Conservation (phyloP, 2,329 filamentous ascomycete species). For the Penicillium sp. region DNA sequence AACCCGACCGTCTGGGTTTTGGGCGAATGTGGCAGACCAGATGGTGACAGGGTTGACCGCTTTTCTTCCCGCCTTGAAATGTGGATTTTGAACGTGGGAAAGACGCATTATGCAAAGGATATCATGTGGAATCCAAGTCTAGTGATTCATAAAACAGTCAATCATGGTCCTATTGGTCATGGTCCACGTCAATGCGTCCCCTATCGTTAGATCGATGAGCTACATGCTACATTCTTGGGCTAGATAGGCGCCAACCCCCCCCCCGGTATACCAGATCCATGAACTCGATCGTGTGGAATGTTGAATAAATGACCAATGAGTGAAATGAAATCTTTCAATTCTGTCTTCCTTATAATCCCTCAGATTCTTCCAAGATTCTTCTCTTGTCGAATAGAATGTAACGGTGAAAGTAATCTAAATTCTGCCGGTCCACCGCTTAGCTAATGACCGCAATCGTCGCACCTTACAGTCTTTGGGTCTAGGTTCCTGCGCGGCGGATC, state of each 20-base stretch:
- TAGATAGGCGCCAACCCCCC: no score
- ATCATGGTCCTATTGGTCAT: no score
- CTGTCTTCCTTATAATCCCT: not conserved
- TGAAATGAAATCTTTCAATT: not conserved
- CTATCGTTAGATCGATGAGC: not conserved
- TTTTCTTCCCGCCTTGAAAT: not conserved
- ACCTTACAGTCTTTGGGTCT: not conserved
- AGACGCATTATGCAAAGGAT: no score
- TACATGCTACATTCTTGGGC: not conserved
- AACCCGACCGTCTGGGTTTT: conserved; percentile 30
- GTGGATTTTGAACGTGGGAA: no score
- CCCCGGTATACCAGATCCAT: not conserved
- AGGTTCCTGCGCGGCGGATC: conserved; percentile 27
- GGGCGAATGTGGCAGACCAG: conserved; percentile 3
- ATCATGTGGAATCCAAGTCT: no score
- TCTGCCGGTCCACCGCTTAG: conserved; percentile 3
- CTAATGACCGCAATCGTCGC: conserved; percentile 3
- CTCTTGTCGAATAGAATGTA: not conserved
- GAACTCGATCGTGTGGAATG: not conserved
- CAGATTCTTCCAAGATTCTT: not conserved
- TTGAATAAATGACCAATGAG: not conserved
- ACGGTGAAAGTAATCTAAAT: not conserved
- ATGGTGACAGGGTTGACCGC: conserved; percentile 1
- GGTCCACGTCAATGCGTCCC: no score
- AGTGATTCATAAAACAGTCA: not conserved